Evolutionary conservation across 192 early-diverging fungal genomes (phyloP).

Genomic region (Thoreauomyces humboldtii): DNA sequence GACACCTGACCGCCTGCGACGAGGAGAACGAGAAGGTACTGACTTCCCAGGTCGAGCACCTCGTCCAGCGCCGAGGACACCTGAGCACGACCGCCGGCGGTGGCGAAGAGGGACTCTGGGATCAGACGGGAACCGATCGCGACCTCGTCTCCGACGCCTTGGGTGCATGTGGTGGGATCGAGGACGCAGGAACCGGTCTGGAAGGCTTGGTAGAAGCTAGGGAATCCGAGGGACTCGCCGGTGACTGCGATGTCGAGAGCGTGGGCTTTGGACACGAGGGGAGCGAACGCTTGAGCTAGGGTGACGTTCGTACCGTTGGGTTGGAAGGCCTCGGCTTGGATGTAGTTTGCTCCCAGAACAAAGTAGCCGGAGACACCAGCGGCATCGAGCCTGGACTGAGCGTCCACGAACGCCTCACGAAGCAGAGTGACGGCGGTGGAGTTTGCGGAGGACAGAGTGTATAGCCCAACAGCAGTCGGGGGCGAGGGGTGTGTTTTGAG

Average conservation of each 20-base stretch:
- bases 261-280: neutral
- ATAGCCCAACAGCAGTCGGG: neutral
- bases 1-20: slow-evolving; percentile 5
- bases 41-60: neutral
- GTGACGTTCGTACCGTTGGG: neutral
- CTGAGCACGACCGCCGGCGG: neutral
- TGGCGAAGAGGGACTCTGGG: neutral
- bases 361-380: neutral
- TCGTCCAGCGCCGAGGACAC: neutral
- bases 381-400: neutral
- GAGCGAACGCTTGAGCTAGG: neutral
- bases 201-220: neutral
- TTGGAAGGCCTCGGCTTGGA: neutral
- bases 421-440: neutral
- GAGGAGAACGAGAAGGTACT: slow-evolving; percentile 1
- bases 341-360: neutral
- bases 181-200: neutral
- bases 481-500: neutral
- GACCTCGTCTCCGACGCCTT: neutral
- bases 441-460: neutral
- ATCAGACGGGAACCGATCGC: slow-evolving; percentile 4
- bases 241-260: neutral
- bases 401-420: neutral
- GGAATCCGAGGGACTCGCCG: neutral
- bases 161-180: neutral